A percentile compares a stretch with the other conserved stretches of the same genome.
Evolutionary conservation across 768 basidiomycete species (phyloP).

Genomic region (Zangia roseola): DNA sequence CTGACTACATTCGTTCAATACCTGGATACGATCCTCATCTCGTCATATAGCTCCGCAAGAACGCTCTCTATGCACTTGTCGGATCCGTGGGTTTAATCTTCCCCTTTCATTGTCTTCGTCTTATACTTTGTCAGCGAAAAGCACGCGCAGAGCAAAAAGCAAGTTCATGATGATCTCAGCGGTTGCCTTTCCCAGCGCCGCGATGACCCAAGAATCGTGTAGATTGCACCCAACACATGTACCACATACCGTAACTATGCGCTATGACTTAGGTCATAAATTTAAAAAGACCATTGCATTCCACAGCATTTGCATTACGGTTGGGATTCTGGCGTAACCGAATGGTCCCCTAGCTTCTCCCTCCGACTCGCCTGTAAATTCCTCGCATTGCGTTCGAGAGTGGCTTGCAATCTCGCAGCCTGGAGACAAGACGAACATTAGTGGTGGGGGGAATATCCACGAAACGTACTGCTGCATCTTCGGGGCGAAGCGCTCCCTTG

Average conservation of each 20-base stretch:
- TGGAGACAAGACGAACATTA: slow-evolving; percentile 21
- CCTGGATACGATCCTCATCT: neutral
- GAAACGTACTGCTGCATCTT: slow-evolving; percentile 73
- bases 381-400: slow-evolving; percentile 47
- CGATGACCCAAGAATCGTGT: slow-evolving; percentile 2
- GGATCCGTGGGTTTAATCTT: slow-evolving; percentile 61
- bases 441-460: neutral
- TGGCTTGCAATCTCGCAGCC: slow-evolving; percentile 69
- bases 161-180: slow-evolving; percentile 36
- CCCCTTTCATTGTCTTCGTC: neutral
- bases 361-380: slow-evolving; percentile 28
- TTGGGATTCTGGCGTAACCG: slow-evolving; percentile 20
- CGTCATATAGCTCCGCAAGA: slow-evolving; percentile 72
- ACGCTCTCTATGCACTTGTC: slow-evolving; percentile 65
- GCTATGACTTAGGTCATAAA: slow-evolving; percentile 15
- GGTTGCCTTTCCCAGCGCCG: neutral
- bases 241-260: slow-evolving; percentile 22
- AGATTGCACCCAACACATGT: slow-evolving; percentile 19
- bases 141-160: slow-evolving; percentile 63
- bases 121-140: slow-evolving; percentile 47
- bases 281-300: slow-evolving; percentile 9
- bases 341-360: slow-evolving; percentile 21
- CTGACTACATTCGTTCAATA: neutral
- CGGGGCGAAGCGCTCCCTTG: slow-evolving; percentile 76
- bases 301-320: slow-evolving; percentile 2